phyloP scores from a whole-genome alignment of 352 stramenopile genomes.

The Pythium vanterpoolii region DNA sequence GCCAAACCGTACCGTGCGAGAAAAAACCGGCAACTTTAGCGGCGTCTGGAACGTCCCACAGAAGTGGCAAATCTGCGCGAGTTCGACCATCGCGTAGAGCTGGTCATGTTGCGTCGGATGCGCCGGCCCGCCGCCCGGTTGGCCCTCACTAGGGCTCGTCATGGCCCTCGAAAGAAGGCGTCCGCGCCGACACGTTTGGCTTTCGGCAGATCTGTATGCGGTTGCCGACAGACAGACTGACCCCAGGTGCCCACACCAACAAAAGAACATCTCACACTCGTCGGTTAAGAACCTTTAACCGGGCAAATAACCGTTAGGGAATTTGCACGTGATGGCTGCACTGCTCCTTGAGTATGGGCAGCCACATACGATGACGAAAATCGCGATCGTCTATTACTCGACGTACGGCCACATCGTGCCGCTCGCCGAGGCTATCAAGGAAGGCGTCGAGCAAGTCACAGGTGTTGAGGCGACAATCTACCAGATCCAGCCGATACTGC shows the following conservation, averaged over 20 bases:
- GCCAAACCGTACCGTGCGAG: slow-evolving; percentile 56
- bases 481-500: slow-evolving; percentile 63
- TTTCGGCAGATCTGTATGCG: slow-evolving; percentile 16
- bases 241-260: slow-evolving; percentile 4
- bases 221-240: slow-evolving; percentile 19
- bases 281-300: neutral
- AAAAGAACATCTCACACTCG: slow-evolving; percentile 16
- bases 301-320: neutral
- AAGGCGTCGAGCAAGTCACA: slow-evolving; percentile 45
- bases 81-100: slow-evolving; percentile 39
- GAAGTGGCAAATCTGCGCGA: slow-evolving; percentile 79
- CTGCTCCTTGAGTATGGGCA: neutral
- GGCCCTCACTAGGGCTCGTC: slow-evolving; percentile 46
- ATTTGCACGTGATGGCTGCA: neutral
- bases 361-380: slow-evolving; percentile 37
- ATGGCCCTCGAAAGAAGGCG: slow-evolving; percentile 20
- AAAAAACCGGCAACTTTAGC: slow-evolving; percentile 67
- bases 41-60: slow-evolving; percentile 65
- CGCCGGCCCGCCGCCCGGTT: slow-evolving; percentile 36
- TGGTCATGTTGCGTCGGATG: slow-evolving; percentile 19
- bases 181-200: slow-evolving; percentile 3
- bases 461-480: slow-evolving; percentile 50
- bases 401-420: slow-evolving; percentile 72
- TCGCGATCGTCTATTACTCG: slow-evolving; percentile 72
- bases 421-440: slow-evolving; percentile 53